Conservation (phyloP, 2,329 filamentous ascomycete genomes). For the Aspergillus sp. region DNA sequence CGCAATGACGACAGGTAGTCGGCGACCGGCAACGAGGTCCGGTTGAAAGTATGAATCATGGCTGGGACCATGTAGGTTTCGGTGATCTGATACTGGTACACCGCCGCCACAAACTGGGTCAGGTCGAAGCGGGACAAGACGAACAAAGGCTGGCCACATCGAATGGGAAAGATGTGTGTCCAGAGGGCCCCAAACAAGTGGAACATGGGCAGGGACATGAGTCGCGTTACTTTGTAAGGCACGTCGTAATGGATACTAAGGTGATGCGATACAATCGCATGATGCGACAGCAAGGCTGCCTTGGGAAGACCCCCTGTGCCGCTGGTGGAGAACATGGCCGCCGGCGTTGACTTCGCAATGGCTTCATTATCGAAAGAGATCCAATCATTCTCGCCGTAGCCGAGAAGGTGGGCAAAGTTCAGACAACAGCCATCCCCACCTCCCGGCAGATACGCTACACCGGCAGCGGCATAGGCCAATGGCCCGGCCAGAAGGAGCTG, state of each 20-base stretch:
- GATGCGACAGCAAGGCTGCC: slow-evolving; percentile 58
- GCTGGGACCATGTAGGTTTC: slow-evolving; percentile 51
- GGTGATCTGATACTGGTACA: slow-evolving; percentile 46
- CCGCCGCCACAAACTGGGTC: slow-evolving; percentile 39
- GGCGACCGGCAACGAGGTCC: slow-evolving; percentile 22
- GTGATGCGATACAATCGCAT: slow-evolving; percentile 56
- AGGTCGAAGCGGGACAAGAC: slow-evolving; percentile 49
- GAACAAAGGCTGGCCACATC: slow-evolving; percentile 48
- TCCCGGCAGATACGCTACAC: slow-evolving; percentile 15
- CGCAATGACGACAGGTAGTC: slow-evolving; percentile 43
- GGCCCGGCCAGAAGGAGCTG: slow-evolving; percentile 29
- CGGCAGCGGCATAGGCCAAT: slow-evolving; percentile 21
- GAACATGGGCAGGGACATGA: slow-evolving; percentile 55
- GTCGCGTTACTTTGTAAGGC: slow-evolving; percentile 43
- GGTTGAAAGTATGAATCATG: slow-evolving; percentile 41
- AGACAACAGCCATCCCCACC: slow-evolving; percentile 16
- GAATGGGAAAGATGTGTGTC: slow-evolving; percentile 48
- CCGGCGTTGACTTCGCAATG: slow-evolving; percentile 49
- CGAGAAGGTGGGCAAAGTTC: slow-evolving; percentile 41
- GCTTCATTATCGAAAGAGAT: slow-evolving; percentile 43
- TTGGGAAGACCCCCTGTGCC: slow-evolving; percentile 64
- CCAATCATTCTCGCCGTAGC: slow-evolving; percentile 51
- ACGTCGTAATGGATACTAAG: slow-evolving; percentile 41
- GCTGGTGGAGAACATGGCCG: slow-evolving; percentile 53
- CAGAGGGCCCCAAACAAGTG: slow-evolving; percentile 52